Conservation (phyloP, 306 rosid species). For the Vachellia pachyceras region DNA sequence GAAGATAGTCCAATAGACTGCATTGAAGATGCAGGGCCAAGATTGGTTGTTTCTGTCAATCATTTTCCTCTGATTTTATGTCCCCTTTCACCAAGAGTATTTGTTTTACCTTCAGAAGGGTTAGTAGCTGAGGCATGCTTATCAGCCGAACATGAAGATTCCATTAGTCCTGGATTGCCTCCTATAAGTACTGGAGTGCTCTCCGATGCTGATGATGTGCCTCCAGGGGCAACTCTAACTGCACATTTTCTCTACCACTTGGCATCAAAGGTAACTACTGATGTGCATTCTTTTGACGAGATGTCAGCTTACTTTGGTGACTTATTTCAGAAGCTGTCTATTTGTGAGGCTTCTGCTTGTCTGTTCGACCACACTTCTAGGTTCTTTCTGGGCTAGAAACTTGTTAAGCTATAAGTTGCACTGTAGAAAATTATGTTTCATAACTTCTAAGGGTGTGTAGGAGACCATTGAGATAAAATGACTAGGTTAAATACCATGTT, state of each 20-base stretch:
- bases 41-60: constrained; percentile 75
- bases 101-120: constrained; percentile 95
- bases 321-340: constrained; percentile 9
- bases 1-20: constrained; percentile 52
- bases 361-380: constrained; percentile 3
- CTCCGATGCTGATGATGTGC: constrained; percentile 86
- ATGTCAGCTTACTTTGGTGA: constrained; percentile 22
- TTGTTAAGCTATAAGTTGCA: constrained; percentile 22
- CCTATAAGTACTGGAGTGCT: constrained; percentile 74
- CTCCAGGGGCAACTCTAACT: constrained; percentile 86
- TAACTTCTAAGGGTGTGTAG: background rate
- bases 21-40: constrained; percentile 57
- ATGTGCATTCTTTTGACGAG: constrained; percentile 37
- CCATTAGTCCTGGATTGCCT: constrained; percentile 88
- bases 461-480: constrained; percentile 1
- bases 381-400: constrained; percentile 18
- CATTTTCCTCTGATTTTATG: constrained; percentile 92
- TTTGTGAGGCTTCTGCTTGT: constrained; percentile 21
- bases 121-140: constrained; percentile 76
- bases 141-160: constrained; percentile 71
- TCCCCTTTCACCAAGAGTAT: constrained; percentile 89
- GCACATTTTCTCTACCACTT: constrained; percentile 93
- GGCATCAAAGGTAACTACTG: constrained; percentile 75
- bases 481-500: constrained; percentile 16
- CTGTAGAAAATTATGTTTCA: constrained; percentile 11